A percentile compares a stretch with the other conserved stretches of the same genome.
Conservation (phyloP, 768 basidiomycete genomes). For the Amanita subjunquillea region DNA sequence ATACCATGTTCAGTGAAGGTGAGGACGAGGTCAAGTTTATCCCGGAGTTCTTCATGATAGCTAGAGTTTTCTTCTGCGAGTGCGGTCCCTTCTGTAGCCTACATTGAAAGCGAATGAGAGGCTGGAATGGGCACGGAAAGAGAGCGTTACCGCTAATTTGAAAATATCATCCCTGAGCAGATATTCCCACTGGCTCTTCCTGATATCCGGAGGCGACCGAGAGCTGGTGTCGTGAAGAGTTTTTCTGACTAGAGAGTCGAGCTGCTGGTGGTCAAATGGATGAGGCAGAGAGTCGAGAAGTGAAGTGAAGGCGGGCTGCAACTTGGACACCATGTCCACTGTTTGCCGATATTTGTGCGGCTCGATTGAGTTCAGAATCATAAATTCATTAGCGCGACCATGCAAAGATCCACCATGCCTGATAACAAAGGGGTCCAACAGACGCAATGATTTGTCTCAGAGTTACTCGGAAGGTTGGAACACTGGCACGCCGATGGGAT, state of each 20-base stretch:
- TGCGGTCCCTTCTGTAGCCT: conserved; percentile 64
- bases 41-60: conserved; percentile 54
- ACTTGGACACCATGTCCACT: conserved; percentile 31
- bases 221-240: conserved; percentile 31
- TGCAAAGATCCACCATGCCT: background rate
- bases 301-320: conserved; percentile 36
- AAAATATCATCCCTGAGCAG: conserved; percentile 64
- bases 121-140: background rate
- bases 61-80: conserved; percentile 36
- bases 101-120: background rate
- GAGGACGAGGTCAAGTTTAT: conserved; percentile 63
- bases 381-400: background rate
- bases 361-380: background rate
- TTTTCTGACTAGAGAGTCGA: conserved; percentile 39
- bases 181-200: conserved; percentile 69
- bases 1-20: conserved; percentile 70
- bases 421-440: background rate
- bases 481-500: conserved; percentile 46
- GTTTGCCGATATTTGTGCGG: background rate
- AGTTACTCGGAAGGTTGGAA: conserved; percentile 46
- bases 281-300: conserved; percentile 45
- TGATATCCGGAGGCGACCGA: conserved; percentile 43
- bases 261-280: conserved; percentile 34
- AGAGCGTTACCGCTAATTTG: conserved; percentile 49
- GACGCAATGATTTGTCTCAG: conserved; percentile 13